phyloP scores from a whole-genome alignment of 164 flowering plant genomes.

The Stephania cephalantha region DNA sequence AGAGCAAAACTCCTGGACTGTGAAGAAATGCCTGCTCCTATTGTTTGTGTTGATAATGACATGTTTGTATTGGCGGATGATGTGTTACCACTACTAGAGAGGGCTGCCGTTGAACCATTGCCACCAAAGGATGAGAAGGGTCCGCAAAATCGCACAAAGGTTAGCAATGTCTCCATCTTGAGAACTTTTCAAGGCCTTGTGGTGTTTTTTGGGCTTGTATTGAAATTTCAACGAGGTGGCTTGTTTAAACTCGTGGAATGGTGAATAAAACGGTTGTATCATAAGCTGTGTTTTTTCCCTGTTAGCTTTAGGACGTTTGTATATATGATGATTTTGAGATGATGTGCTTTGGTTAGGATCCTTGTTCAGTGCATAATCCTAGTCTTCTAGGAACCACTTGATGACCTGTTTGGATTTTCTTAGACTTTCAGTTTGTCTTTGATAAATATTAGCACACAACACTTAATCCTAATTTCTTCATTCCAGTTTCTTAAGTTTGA shows the following conservation, averaged over 20 bases:
- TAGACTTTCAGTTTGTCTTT: neutral
- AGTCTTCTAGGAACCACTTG: neutral
- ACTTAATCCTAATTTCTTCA: neutral
- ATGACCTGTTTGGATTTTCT: neutral
- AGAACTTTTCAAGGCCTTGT: neutral
- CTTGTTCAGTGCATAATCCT: neutral
- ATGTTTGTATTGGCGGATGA: slow-evolving; percentile 84
- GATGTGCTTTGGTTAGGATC: neutral
- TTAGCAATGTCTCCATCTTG: slow-evolving; percentile 19
- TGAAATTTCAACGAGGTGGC: neutral
- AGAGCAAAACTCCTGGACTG: slow-evolving; percentile 41
- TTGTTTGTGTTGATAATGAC: slow-evolving; percentile 76
- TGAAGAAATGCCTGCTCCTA: slow-evolving; percentile 69
- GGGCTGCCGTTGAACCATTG: slow-evolving; percentile 82
- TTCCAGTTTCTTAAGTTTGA: neutral
- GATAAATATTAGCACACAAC: neutral
- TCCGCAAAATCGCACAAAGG: slow-evolving; percentile 94
- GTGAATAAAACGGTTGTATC: neutral
- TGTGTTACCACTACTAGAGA: slow-evolving; percentile 68
- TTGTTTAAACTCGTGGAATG: neutral
- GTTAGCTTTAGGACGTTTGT: neutral
- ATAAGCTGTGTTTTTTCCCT: neutral
- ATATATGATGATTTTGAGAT: neutral
- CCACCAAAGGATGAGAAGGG: slow-evolving; percentile 98
- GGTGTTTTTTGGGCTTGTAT: neutral